Percentiles rank a stretch among this genome's conserved stretches.
phyloP scores from a whole-genome alignment of 2,329 filamentous ascomycete genomes.

The Trichoderma citrinoviride region DNA sequence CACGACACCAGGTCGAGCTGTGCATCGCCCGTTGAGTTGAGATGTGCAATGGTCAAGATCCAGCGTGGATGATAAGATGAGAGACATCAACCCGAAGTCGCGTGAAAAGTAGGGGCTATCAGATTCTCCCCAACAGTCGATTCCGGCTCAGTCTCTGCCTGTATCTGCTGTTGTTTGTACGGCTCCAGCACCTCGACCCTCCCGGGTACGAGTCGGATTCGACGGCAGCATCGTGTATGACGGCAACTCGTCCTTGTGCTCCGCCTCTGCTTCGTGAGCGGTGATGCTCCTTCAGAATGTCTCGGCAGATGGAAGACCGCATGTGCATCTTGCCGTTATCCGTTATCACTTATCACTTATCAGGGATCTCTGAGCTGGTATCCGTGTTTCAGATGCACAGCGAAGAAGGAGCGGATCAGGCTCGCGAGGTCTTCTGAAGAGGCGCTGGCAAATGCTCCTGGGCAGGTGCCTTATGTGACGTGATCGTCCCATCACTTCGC shows the following conservation, averaged over 20 bases:
- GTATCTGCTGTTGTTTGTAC: not conserved
- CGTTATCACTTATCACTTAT: not conserved
- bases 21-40: too few species aligned
- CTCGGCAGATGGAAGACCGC: not conserved
- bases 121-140: too few species aligned
- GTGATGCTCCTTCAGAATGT: not conserved
- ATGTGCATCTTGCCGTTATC: not conserved
- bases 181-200: not conserved
- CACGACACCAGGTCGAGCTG: too few species aligned
- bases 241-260: not conserved
- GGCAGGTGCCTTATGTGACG: too few species aligned
- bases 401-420: slow-evolving; percentile 4
- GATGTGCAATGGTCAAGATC: too few species aligned
- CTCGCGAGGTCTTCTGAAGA: not conserved
- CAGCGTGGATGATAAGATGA: too few species aligned
- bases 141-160: too few species aligned
- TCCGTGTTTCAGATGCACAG: not conserved
- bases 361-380: too few species aligned
- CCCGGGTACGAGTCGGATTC: not conserved
- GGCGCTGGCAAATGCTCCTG: not conserved
- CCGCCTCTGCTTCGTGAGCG: not conserved
- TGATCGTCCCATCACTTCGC: not conserved
- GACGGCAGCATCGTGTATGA: not conserved
- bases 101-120: too few species aligned
- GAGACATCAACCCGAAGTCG: too few species aligned